These are phyloP conservation scores for Ilyonectria mors-panacis DNA, from an alignment of 2,329 filamentous ascomycete species.

Conservation along the genomic window DNA sequence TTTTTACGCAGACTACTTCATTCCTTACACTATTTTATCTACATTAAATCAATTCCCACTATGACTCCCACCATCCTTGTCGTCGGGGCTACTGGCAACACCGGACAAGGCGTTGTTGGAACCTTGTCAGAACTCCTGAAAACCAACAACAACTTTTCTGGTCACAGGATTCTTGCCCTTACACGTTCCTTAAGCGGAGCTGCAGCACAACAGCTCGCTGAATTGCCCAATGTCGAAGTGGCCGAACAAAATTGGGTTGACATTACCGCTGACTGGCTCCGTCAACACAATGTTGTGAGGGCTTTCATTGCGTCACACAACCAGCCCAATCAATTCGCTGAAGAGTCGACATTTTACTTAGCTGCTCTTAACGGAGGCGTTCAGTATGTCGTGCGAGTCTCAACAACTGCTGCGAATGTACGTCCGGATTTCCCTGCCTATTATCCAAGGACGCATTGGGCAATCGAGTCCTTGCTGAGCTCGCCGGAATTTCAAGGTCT, in stretches of 20 bases:
- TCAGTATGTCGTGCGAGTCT: conserved; percentile 60
- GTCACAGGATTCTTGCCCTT: conserved; percentile 36
- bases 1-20: background rate
- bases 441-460: conserved; percentile 58
- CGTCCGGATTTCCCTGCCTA: conserved; percentile 53
- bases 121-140: conserved; percentile 46
- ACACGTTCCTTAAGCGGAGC: conserved; percentile 33
- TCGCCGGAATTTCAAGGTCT: conserved; percentile 54
- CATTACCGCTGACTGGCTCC: conserved; percentile 59
- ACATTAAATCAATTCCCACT: background rate
- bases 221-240: conserved; percentile 53
- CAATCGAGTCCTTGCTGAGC: conserved; percentile 55
- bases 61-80: conserved; percentile 56
- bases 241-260: conserved; percentile 55
- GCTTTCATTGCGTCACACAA: conserved; percentile 59
- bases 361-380: conserved; percentile 54
- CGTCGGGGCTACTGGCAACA: conserved; percentile 56
- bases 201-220: conserved; percentile 48
- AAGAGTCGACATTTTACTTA: conserved; percentile 56
- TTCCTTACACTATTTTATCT: background rate
- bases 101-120: conserved; percentile 48
- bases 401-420: conserved; percentile 55
- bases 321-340: conserved; percentile 55
- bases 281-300: conserved; percentile 51
- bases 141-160: conserved; percentile 18